A percentile compares a stretch with the other conserved stretches of the same genome.
Evolutionary conservation across 345 rosid genomes (phyloP).

Genomic region (Tarenaya hassleriana): DNA sequence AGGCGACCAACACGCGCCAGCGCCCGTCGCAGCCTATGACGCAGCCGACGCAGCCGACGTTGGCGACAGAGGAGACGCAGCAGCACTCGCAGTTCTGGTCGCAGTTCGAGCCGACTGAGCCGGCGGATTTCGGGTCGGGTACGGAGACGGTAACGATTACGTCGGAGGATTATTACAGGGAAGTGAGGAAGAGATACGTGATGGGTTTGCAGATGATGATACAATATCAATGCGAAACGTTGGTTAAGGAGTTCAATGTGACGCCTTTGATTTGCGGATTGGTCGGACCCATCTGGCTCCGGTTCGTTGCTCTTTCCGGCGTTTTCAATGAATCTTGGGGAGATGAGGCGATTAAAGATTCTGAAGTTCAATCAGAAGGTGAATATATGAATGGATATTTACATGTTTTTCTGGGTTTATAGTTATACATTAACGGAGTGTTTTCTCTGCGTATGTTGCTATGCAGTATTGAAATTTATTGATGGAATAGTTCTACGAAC

Average conservation of each 20-base stretch:
- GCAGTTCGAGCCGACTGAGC: slow-evolving; percentile 37
- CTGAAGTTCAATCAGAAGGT: slow-evolving; percentile 46
- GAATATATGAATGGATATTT: background rate
- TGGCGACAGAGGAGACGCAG: slow-evolving; percentile 16
- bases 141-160: slow-evolving; percentile 19
- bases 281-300: slow-evolving; percentile 47
- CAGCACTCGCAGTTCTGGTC: slow-evolving; percentile 42
- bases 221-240: slow-evolving; percentile 63
- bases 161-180: slow-evolving; percentile 51
- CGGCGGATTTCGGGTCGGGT: slow-evolving; percentile 43
- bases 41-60: slow-evolving; percentile 20
- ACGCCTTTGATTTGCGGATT: slow-evolving; percentile 62
- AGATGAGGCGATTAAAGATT: slow-evolving; percentile 41
- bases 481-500: too few relatives aligned
- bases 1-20: slow-evolving; percentile 32
- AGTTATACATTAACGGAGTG: background rate
- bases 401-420: background rate
- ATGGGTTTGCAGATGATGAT: slow-evolving; percentile 62
- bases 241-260: slow-evolving; percentile 49
- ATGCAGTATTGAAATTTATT: background rate
- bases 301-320: slow-evolving; percentile 43
- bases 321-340: slow-evolving; percentile 57
- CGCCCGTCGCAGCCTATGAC: slow-evolving; percentile 8
- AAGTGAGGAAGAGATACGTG: slow-evolving; percentile 63
- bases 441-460: too few relatives aligned